Evolutionary conservation across 1,284 basidiomycete genomes (phyloP).

Genomic region (Pseudozyma tsukubaensis): DNA sequence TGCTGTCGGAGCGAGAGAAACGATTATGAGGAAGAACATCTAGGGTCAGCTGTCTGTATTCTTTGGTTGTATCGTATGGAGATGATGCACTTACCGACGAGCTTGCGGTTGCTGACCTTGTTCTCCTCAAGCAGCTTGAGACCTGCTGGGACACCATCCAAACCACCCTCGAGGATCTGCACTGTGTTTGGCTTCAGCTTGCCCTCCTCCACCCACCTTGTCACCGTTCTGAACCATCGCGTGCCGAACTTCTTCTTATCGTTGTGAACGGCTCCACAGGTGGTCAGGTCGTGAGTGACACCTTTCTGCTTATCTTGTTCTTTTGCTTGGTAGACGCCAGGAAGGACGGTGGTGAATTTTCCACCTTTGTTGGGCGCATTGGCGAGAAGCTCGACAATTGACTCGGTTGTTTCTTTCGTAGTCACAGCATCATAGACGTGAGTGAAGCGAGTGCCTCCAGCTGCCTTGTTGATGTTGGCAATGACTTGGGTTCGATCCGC

Average conservation of each 20-base stretch:
- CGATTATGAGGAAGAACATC: neutral
- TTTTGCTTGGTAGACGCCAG: constrained; percentile 16
- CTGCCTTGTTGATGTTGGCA: constrained; percentile 37
- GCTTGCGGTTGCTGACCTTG: constrained; percentile 66
- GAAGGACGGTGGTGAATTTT: constrained; percentile 17
- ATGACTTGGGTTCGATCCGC: constrained; percentile 44
- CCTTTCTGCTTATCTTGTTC: constrained; percentile 18
- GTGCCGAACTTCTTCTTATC: constrained; percentile 46
- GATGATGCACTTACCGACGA: constrained; percentile 63
- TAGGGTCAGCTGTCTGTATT: neutral
- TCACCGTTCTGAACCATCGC: constrained; percentile 55
- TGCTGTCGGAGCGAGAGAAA: constrained; percentile 6
- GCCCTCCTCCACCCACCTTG: constrained; percentile 56
- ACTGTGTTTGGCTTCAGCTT: constrained; percentile 57
- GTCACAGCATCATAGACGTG: constrained; percentile 62
- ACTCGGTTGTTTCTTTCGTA: constrained; percentile 37
- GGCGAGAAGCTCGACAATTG: constrained; percentile 47
- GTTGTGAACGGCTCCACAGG: constrained; percentile 21
- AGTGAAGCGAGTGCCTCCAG: constrained; percentile 25
- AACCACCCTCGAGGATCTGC: constrained; percentile 49
- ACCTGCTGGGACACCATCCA: constrained; percentile 46
- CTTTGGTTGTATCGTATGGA: neutral
- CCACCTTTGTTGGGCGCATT: constrained; percentile 19
- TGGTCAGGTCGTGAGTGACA: constrained; percentile 13
- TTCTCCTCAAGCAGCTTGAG: constrained; percentile 54